Evolutionary conservation across 345 rosid species (phyloP), one percentile per base, ranked within the genome.

Genomic region (Pugionium dolabratum): DNA sequence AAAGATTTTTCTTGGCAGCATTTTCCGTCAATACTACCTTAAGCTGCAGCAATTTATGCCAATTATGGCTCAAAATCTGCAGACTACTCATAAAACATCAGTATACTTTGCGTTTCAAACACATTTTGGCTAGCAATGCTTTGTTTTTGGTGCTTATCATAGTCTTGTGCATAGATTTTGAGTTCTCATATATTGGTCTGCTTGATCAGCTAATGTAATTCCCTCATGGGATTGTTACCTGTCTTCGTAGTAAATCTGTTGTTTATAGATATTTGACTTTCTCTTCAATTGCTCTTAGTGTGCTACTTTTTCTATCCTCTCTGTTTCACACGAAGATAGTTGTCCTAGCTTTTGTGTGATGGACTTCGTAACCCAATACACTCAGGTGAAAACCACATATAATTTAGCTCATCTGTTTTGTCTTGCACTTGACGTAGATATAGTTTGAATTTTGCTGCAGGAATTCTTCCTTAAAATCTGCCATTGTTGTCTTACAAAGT

Each of bases 121-220:
- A 40, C 48, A 27, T 40, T 10, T 58, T 58, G 48, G 47, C 27
- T 58, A 29, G 26, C 37, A 55, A 8, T 37, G 44, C 5, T 55
- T 55, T 26, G n/a, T 8, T 27, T 4, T 39, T 57, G 18, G 26
- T 57, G 47, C 9, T 40, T 41, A 41, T 28, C 4, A 6, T 5
- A 58, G 3, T 18, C 18, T 40, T 57, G 41, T 27, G 7, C 36
- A 10, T 29, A 42, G 27, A 59, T 59, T 10, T 45, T 25, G 31
- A 42, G n/a, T 18, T 31, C 18, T 32, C 52, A 59, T 44, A 25
- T 7, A 32, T 44, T 0, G 4, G 30, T 59, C 49, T 58, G 26
- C 25, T 36, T 56, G 31, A 56, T 56, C 27, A 18, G 18, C 18
- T 18, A 18, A 18, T 18, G 18, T 18, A 18, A 18, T 18, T 18